A percentile compares a stretch with the other conserved stretches of the same genome.
Conservation (phyloP, 495 filamentous ascomycete species). For the Hypoxylon crocopeplum region DNA sequence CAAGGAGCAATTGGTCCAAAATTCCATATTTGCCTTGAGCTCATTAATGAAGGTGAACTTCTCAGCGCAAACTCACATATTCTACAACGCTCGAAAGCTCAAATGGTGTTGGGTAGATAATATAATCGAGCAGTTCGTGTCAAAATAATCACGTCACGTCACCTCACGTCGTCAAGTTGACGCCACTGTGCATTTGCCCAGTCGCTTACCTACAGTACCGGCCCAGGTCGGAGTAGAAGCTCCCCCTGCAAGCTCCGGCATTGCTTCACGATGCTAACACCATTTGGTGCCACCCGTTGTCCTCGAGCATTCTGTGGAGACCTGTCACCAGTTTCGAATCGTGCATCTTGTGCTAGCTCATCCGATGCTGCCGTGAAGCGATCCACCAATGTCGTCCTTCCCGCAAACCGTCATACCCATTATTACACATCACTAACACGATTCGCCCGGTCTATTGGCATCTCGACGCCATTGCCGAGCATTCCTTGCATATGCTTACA, state of each 20-base stretch:
- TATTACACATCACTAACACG: not conserved
- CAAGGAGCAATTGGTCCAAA: constrained; percentile 4
- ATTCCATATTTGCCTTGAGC: constrained; percentile 1
- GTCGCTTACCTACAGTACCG: constrained; percentile 18
- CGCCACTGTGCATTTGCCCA: constrained; percentile 31
- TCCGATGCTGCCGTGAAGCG: constrained; percentile 36
- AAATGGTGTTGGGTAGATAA: constrained; percentile 9
- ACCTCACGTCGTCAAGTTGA: constrained; percentile 33
- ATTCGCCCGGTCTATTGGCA: not conserved
- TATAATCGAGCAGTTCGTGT: constrained; percentile 23
- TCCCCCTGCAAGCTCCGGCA: constrained; percentile 35
- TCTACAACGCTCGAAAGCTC: not conserved
- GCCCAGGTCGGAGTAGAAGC: constrained; percentile 23
- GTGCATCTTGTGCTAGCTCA: constrained; percentile 28
- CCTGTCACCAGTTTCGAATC: constrained; percentile 16
- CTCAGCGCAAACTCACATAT: not conserved
- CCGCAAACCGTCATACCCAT: not conserved
- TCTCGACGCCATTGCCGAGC: constrained; percentile 22
- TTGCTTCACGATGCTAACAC: constrained; percentile 27
- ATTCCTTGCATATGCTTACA: constrained; percentile 16
- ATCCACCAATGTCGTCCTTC: constrained; percentile 16
- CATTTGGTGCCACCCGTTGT: constrained; percentile 18
- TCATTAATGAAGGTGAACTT: constrained; percentile 4
- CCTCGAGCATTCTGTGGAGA: constrained; percentile 30
- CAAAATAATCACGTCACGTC: constrained; percentile 32